Evolutionary conservation across 345 rosid genomes (phyloP).

Genomic region (Kandelia obovata): DNA sequence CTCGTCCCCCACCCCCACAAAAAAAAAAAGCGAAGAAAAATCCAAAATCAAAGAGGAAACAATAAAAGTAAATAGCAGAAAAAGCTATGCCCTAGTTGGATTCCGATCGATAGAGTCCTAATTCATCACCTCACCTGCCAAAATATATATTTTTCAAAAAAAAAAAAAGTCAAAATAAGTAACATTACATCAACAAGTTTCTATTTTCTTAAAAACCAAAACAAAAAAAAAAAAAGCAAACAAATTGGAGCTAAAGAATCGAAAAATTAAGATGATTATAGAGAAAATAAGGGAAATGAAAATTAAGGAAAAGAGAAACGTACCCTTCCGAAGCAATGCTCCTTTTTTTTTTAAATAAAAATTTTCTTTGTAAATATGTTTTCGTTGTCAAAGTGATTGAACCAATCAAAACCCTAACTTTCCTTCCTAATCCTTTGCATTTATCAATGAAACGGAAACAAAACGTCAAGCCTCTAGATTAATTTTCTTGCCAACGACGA

Average conservation of each 20-base stretch:
- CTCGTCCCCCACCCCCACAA: not conserved
- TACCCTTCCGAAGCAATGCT: constrained; percentile 8
- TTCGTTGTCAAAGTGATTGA: not conserved
- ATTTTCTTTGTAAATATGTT: not conserved
- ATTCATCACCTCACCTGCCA: constrained; percentile 14
- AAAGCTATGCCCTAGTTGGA: constrained; percentile 12
- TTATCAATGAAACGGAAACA: not conserved
- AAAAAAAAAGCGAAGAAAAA: not conserved
- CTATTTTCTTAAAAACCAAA: not conserved
- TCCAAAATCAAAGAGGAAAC: no score
- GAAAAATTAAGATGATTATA: not conserved
- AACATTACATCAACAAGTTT: no score
- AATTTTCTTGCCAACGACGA: constrained; percentile 8
- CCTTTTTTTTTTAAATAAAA: no score
- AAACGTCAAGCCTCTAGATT: constrained; percentile 13
- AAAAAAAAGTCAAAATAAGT: not conserved
- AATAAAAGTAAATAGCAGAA: not conserved
- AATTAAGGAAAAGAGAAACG: not conserved
- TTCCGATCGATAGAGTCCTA: constrained; percentile 11
- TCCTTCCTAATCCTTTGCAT: not conserved
- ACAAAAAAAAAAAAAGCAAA: not conserved
- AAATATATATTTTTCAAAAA: constrained; percentile 5
- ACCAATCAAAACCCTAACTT: constrained; percentile 10
- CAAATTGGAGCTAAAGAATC: not conserved
- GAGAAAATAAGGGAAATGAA: not conserved